These are phyloP conservation scores for Iberis pinnata DNA, from an alignment of 345 rosid species.

Conservation along the genomic window DNA sequence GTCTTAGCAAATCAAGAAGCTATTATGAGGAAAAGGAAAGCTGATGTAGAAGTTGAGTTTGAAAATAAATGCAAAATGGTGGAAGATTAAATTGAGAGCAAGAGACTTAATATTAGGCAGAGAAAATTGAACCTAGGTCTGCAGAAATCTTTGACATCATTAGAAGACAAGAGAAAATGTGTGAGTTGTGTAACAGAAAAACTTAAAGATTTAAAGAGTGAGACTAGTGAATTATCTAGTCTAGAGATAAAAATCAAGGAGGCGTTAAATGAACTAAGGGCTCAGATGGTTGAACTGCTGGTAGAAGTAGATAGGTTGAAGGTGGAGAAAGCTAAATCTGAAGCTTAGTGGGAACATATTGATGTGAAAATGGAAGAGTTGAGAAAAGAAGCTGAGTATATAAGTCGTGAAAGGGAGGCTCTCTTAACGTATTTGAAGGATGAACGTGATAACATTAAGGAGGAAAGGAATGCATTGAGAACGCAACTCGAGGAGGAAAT, in stretches of 20 bases:
- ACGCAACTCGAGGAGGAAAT: no score
- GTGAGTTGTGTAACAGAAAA: slow-evolving; percentile 58
- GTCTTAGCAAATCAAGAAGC: slow-evolving; percentile 54
- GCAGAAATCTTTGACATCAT: slow-evolving; percentile 46
- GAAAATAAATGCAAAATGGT: slow-evolving; percentile 51
- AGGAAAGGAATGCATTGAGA: no score
- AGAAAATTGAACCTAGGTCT: slow-evolving; percentile 54
- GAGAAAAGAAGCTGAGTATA: slow-evolving; percentile 45
- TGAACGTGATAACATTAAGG: slow-evolving; percentile 65
- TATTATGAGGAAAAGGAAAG: slow-evolving; percentile 47
- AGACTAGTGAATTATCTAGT: slow-evolving; percentile 60
- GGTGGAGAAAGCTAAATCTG: slow-evolving; percentile 73
- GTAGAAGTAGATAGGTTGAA: slow-evolving; percentile 73
- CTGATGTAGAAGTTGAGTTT: slow-evolving; percentile 72
- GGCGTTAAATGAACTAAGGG: slow-evolving; percentile 77
- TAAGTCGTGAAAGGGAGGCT: slow-evolving; percentile 56
- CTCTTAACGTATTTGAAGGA: slow-evolving; percentile 64
- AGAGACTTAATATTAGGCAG: slow-evolving; percentile 71
- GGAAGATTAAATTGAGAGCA: slow-evolving; percentile 79
- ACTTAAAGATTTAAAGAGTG: slow-evolving; percentile 69
- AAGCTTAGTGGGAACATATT: slow-evolving; percentile 88
- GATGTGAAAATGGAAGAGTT: slow-evolving; percentile 87
- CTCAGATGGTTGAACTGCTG: slow-evolving; percentile 64
- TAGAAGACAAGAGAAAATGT: slow-evolving; percentile 63
- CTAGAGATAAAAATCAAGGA: slow-evolving; percentile 84